A percentile compares a stretch with the other conserved stretches of the same genome.
phyloP scores from a whole-genome alignment of 2,329 filamentous ascomycete genomes.

The Bimuria novae-zelandiae region DNA sequence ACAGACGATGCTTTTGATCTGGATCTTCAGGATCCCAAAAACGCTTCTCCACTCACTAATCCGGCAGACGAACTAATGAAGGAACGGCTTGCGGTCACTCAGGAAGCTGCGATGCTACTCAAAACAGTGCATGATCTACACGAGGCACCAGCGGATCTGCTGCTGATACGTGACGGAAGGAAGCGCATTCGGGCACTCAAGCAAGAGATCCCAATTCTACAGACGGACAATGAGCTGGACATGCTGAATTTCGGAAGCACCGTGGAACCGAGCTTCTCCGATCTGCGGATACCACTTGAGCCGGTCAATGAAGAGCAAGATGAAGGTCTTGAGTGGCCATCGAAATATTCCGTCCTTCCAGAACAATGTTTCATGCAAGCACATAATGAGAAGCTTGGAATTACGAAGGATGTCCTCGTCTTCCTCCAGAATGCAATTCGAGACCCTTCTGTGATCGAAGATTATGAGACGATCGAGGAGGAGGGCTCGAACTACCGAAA shows the following conservation, averaged over 20 bases:
- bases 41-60: conserved; percentile 17
- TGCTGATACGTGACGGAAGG: conserved; percentile 13
- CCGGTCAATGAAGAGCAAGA: conserved; percentile 47
- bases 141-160: not conserved
- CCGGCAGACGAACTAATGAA: conserved; percentile 22
- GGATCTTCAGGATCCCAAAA: conserved; percentile 26
- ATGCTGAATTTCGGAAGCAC: conserved; percentile 44
- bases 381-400: conserved; percentile 45
- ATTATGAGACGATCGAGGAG: conserved; percentile 26
- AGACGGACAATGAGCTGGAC: conserved; percentile 53
- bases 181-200: conserved; percentile 40
- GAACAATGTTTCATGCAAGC: conserved; percentile 24
- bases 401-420: conserved; percentile 41
- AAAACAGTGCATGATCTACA: conserved; percentile 20
- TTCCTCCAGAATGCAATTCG: conserved; percentile 45
- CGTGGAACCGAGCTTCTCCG: conserved; percentile 29
- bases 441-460: conserved; percentile 23
- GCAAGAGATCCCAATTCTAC: conserved; percentile 53
- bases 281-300: conserved; percentile 43
- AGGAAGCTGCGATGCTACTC: conserved; percentile 35
- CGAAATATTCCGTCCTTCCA: conserved; percentile 37
- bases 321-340: conserved; percentile 50
- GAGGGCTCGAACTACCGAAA: conserved; percentile 21
- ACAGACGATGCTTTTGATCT: conserved; percentile 16
- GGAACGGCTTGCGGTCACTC: conserved; percentile 36